Conservation (phyloP, 306 rosid species). For the Malus sylvestris region DNA sequence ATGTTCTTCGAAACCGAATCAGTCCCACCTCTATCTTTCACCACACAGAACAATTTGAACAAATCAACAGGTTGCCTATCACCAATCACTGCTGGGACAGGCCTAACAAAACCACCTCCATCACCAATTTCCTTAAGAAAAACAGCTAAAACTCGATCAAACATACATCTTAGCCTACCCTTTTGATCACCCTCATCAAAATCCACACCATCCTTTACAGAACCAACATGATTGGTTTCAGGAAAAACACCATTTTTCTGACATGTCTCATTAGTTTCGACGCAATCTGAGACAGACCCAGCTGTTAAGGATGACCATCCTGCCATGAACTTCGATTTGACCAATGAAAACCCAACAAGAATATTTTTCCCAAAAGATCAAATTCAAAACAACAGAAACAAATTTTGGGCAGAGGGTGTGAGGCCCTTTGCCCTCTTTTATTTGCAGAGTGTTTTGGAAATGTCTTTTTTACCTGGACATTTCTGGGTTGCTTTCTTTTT, state of each 20-base stretch:
- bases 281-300: conserved; percentile 43
- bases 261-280: conserved; percentile 25
- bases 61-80: conserved; percentile 50
- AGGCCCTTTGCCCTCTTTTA: conserved; percentile 16
- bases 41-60: conserved; percentile 46
- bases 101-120: conserved; percentile 48
- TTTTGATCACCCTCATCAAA: conserved; percentile 15
- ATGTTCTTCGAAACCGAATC: conserved; percentile 42
- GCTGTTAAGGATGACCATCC: conserved; percentile 44
- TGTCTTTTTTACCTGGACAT: conserved; percentile 27
- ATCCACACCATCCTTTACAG: conserved; percentile 9
- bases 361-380: neutral
- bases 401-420: conserved; percentile 4
- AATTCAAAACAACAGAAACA: neutral
- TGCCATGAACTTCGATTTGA: conserved; percentile 55
- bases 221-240: conserved; percentile 3
- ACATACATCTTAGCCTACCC: conserved; percentile 34
- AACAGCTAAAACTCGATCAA: conserved; percentile 38
- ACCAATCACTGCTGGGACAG: conserved; percentile 55
- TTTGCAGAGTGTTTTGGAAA: conserved; percentile 1
- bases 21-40: conserved; percentile 68
- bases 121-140: conserved; percentile 39
- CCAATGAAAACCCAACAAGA: conserved; percentile 6
- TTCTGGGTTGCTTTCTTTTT: conserved; percentile 1
- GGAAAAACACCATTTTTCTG: conserved; percentile 21